These are phyloP conservation scores for Epicoccum sorghinum DNA, from an alignment of 2,329 filamentous ascomycete species.

Conservation along the genomic window DNA sequence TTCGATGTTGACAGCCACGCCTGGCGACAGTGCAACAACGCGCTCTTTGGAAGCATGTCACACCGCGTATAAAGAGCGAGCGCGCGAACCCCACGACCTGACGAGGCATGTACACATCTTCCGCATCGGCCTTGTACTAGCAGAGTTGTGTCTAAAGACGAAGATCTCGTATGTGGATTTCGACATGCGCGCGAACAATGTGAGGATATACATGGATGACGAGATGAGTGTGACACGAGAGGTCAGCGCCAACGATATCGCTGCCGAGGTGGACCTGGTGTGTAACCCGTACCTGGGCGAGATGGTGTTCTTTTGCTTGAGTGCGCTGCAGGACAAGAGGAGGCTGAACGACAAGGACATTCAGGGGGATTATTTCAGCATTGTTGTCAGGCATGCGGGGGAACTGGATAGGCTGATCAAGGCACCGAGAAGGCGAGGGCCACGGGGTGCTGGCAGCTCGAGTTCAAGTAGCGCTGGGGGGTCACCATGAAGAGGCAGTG, in stretches of 20 bases:
- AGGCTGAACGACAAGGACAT: background rate
- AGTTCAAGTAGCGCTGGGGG: background rate
- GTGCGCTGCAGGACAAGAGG: constrained; percentile 22
- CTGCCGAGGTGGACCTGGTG: constrained; percentile 29
- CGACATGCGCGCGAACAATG: constrained; percentile 10
- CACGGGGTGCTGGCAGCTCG: background rate
- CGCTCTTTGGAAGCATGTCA: constrained; percentile 23
- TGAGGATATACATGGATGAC: constrained; percentile 23
- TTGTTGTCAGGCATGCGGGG: constrained; percentile 29
- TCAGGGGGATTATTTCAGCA: constrained; percentile 22
- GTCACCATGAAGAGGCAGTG: background rate
- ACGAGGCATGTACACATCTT: constrained; percentile 34
- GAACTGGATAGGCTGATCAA: constrained; percentile 24
- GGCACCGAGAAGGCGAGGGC: constrained; percentile 2
- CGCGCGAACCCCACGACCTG: constrained; percentile 19
- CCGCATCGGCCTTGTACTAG: constrained; percentile 34
- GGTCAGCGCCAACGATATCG: constrained; percentile 26
- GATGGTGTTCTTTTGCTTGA: constrained; percentile 26
- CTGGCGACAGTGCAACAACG: constrained; percentile 20
- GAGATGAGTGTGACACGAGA: constrained; percentile 10
- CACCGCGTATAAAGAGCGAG: constrained; percentile 5
- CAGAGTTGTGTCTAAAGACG: constrained; percentile 30
- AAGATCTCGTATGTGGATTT: constrained; percentile 26
- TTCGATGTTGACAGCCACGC: constrained; percentile 29
- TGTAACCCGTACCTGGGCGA: constrained; percentile 30